Evolutionary conservation across 2,329 filamentous ascomycete genomes (phyloP).

Genomic region (Pseudogymnoascus sp.): DNA sequence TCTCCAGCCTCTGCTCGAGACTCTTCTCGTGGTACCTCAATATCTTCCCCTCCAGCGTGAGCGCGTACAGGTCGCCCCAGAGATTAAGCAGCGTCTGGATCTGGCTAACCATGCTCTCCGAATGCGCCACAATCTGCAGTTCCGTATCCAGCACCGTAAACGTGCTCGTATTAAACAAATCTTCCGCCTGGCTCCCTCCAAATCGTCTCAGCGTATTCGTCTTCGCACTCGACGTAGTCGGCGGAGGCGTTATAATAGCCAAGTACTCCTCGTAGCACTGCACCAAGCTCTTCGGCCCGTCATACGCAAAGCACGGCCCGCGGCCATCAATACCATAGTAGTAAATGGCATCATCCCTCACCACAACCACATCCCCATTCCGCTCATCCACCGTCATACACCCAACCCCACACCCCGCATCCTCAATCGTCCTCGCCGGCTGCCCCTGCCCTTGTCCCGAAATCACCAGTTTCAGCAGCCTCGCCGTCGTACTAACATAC

Average conservation of each 20-base stretch:
- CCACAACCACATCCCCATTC: slow-evolving; percentile 83
- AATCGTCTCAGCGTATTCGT: slow-evolving; percentile 59
- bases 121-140: slow-evolving; percentile 81
- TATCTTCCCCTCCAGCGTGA: slow-evolving; percentile 87
- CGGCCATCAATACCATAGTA: slow-evolving; percentile 81
- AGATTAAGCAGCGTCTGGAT: slow-evolving; percentile 75
- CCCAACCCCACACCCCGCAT: slow-evolving; percentile 82
- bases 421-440: slow-evolving; percentile 80
- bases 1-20: slow-evolving; percentile 83
- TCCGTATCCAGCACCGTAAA: slow-evolving; percentile 91
- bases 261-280: slow-evolving; percentile 79
- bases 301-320: slow-evolving; percentile 83
- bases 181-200: slow-evolving; percentile 64
- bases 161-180: slow-evolving; percentile 77
- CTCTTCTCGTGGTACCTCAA: slow-evolving; percentile 85
- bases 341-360: slow-evolving; percentile 90
- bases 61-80: slow-evolving; percentile 87
- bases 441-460: slow-evolving; percentile 85
- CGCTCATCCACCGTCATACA: slow-evolving; percentile 85
- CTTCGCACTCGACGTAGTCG: slow-evolving; percentile 43
- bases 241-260: slow-evolving; percentile 72
- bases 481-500: slow-evolving; percentile 85
- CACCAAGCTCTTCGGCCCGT: slow-evolving; percentile 80
- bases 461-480: slow-evolving; percentile 79
- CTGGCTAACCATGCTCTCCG: slow-evolving; percentile 74